A percentile compares a stretch with the other conserved stretches of the same genome.
Conservation (phyloP, 2,329 filamentous ascomycete genomes). For the Colletotrichum sp. region DNA sequence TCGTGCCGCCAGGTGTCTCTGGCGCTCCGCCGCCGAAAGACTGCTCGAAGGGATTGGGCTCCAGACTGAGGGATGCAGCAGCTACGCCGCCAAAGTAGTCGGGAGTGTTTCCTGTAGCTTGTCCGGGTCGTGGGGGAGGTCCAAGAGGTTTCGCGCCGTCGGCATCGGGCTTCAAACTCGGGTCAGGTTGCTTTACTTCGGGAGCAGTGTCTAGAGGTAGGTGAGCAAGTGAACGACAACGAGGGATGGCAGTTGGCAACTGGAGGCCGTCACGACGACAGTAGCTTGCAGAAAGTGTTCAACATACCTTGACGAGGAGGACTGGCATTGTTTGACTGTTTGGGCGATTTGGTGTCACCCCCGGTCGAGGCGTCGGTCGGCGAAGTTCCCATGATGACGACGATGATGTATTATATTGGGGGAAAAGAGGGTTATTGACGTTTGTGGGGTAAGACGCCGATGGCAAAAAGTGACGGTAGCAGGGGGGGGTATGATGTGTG, state of each 20-base stretch:
- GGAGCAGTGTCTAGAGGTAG: constrained; percentile 42
- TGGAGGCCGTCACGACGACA: constrained; percentile 11
- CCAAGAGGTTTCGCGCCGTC: constrained; percentile 70
- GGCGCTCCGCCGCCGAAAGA: constrained; percentile 76
- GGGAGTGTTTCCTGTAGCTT: constrained; percentile 58
- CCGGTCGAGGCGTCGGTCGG: constrained; percentile 41
- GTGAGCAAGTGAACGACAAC: constrained; percentile 25
- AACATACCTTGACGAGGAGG: constrained; percentile 49
- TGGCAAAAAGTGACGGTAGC: constrained; percentile 25
- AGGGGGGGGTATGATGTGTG: constrained; percentile 21
- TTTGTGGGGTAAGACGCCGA: constrained; percentile 29
- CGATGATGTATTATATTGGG: constrained; percentile 49
- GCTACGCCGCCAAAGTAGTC: constrained; percentile 72
- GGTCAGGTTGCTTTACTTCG: constrained; percentile 52
- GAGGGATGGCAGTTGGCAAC: constrained; percentile 13
- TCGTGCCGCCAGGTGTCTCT: constrained; percentile 82
- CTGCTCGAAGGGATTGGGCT: constrained; percentile 97
- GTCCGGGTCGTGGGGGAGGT: constrained; percentile 70
- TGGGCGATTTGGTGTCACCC: constrained; percentile 55
- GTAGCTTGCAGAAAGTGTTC: not conserved
- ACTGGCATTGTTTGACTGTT: constrained; percentile 45
- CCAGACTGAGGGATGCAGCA: constrained; percentile 68
- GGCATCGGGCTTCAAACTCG: constrained; percentile 61
- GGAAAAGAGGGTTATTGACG: constrained; percentile 29
- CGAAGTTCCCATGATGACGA: constrained; percentile 55